Conservation (phyloP, 306 rosid genomes). For the Carpinus fangiana region DNA sequence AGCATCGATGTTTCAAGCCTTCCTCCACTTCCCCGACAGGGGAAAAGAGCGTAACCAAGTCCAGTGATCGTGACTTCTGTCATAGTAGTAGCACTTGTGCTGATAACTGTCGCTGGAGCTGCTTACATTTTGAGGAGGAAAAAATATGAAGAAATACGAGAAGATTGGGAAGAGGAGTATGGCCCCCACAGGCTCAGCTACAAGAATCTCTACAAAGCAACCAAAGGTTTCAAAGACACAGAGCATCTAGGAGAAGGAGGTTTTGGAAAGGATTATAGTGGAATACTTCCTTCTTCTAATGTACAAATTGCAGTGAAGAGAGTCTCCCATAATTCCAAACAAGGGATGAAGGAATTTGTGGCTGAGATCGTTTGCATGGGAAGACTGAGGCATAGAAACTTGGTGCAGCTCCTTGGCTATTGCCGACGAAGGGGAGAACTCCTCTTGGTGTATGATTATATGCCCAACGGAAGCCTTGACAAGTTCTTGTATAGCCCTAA, state of each 20-base stretch:
- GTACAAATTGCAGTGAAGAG: slow-evolving; percentile 37
- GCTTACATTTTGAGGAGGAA: slow-evolving; percentile 17
- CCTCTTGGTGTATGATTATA: slow-evolving; percentile 39
- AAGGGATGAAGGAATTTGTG: slow-evolving; percentile 43
- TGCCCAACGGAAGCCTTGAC: slow-evolving; percentile 46
- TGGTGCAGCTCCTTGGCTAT: slow-evolving; percentile 40
- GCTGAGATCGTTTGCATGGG: slow-evolving; percentile 42
- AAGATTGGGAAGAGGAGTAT: slow-evolving; percentile 41
- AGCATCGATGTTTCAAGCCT: slow-evolving; percentile 7
- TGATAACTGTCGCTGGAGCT: neutral
- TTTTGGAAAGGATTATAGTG: slow-evolving; percentile 43
- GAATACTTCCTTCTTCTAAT: slow-evolving; percentile 20
- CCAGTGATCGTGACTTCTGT: neutral
- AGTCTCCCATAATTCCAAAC: slow-evolving; percentile 38
- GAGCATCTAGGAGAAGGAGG: slow-evolving; percentile 43
- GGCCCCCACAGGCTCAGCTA: slow-evolving; percentile 41
- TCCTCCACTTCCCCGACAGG: slow-evolving; percentile 7
- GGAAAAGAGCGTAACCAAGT: neutral
- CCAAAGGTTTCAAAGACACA: slow-evolving; percentile 36
- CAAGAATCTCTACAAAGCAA: slow-evolving; percentile 27
- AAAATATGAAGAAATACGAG: slow-evolving; percentile 28
- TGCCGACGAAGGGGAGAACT: slow-evolving; percentile 38
- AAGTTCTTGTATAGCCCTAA: slow-evolving; percentile 17
- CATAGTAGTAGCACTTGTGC: neutral
- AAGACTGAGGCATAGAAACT: slow-evolving; percentile 41